Evolutionary conservation across 2,329 filamentous ascomycete genomes (phyloP).

Genomic region (Penicillium hordei): DNA sequence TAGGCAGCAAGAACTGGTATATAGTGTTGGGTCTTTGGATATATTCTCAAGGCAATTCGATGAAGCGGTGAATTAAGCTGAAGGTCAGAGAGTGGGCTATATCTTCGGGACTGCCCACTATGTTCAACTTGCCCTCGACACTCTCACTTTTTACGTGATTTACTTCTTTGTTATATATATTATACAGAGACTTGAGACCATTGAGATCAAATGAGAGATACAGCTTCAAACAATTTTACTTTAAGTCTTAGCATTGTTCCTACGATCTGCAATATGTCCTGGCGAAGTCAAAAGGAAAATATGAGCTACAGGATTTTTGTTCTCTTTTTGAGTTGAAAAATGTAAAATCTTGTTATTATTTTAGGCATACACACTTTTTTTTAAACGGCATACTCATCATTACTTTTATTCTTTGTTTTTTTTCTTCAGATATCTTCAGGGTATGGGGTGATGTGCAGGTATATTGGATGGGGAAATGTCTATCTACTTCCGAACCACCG

Average conservation of each 20-base stretch:
- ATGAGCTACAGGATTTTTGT: background rate
- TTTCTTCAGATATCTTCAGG: slow-evolving; percentile 6
- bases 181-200: background rate
- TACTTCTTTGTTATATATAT: background rate
- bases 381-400: background rate
- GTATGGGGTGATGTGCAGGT: slow-evolving; percentile 26
- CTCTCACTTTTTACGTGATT: background rate
- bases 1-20: background rate
- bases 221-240: background rate
- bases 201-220: background rate
- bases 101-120: background rate
- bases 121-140: background rate
- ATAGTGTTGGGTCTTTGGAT: background rate
- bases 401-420: slow-evolving; percentile 1
- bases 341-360: no score
- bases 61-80: background rate
- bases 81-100: background rate
- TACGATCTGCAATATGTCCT: background rate
- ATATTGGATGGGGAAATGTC: slow-evolving; percentile 35
- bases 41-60: background rate
- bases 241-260: background rate
- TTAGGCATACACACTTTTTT: background rate
- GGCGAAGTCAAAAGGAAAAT: background rate
- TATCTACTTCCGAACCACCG: slow-evolving; percentile 37
- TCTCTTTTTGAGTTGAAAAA: background rate